phyloP scores from a whole-genome alignment of 805 yeast genomes.

The Komagataella populi region DNA sequence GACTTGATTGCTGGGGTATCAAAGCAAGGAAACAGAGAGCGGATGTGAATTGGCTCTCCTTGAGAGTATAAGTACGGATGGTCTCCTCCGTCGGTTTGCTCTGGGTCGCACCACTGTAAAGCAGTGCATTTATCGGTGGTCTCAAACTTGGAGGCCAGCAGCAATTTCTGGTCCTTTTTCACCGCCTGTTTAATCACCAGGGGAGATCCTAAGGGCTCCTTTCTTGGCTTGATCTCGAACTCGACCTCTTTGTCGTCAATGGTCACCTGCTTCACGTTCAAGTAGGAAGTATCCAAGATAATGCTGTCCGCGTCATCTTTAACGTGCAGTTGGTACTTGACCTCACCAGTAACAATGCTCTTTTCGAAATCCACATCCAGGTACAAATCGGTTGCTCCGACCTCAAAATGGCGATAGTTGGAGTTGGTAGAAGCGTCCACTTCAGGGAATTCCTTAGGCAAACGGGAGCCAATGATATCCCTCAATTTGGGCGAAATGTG shows the following conservation, averaged over 20 bases:
- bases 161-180: constrained; percentile 5
- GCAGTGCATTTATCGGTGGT: constrained; percentile 77
- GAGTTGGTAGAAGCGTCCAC: constrained; percentile 71
- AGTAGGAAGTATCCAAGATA: constrained; percentile 57
- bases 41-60: constrained; percentile 84
- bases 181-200: constrained; percentile 18
- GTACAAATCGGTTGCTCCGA: constrained; percentile 36
- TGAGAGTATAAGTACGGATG: constrained; percentile 74
- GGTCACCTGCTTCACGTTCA: constrained; percentile 29
- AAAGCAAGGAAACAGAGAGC: constrained; percentile 79
- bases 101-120: constrained; percentile 69
- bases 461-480: constrained; percentile 12
- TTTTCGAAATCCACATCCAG: constrained; percentile 42
- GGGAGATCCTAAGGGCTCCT: constrained; percentile 49
- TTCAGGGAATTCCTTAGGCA: constrained; percentile 34
- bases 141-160: constrained; percentile 7
- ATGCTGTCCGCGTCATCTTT: constrained; percentile 20
- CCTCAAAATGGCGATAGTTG: constrained; percentile 41
- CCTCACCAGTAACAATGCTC: constrained; percentile 40
- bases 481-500: constrained; percentile 4
- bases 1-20: constrained; percentile 84
- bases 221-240: constrained; percentile 24
- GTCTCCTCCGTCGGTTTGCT: constrained; percentile 59
- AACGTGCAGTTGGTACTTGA: constrained; percentile 28
- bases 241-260: constrained; percentile 24